Conservation (phyloP, 2,329 filamentous ascomycete genomes). For the Gyromitra esculenta region DNA sequence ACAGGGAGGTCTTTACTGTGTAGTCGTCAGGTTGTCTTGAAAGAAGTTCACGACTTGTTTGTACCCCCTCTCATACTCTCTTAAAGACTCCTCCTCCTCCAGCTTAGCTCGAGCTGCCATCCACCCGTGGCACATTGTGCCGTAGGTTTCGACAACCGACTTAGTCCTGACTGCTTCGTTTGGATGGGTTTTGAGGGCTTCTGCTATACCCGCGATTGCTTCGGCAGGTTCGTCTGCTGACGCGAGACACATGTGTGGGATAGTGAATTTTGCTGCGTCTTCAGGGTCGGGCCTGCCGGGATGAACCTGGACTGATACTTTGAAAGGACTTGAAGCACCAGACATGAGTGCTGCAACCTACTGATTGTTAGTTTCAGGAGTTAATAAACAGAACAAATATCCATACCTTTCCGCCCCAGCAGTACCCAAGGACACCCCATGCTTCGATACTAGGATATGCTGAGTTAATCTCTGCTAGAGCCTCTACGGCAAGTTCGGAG, state of each 20-base stretch:
- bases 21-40: conserved; percentile 59
- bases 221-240: conserved; percentile 71
- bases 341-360: conserved; percentile 62
- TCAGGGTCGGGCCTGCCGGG: conserved; percentile 64
- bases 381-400: no score
- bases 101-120: conserved; percentile 75
- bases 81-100: conserved; percentile 69
- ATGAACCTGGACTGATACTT: conserved; percentile 60
- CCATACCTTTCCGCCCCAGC: conserved; percentile 76
- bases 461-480: conserved; percentile 58
- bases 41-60: conserved; percentile 70
- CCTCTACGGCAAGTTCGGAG: conserved; percentile 53
- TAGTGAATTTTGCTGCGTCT: conserved; percentile 70
- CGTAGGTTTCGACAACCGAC: conserved; percentile 73
- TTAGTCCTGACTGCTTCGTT: conserved; percentile 59
- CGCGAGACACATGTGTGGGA: conserved; percentile 72
- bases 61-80: conserved; percentile 70
- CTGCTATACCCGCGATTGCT: conserved; percentile 62
- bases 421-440: conserved; percentile 72
- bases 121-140: conserved; percentile 76
- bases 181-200: conserved; percentile 61
- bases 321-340: conserved; percentile 67
- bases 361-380: conserved; percentile 51
- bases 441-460: conserved; percentile 68
- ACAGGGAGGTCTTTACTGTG: conserved; percentile 18